Evolutionary conservation across 176 grass and related monocot genomes (phyloP).

Genomic region (Thinopyrum elongatum): DNA sequence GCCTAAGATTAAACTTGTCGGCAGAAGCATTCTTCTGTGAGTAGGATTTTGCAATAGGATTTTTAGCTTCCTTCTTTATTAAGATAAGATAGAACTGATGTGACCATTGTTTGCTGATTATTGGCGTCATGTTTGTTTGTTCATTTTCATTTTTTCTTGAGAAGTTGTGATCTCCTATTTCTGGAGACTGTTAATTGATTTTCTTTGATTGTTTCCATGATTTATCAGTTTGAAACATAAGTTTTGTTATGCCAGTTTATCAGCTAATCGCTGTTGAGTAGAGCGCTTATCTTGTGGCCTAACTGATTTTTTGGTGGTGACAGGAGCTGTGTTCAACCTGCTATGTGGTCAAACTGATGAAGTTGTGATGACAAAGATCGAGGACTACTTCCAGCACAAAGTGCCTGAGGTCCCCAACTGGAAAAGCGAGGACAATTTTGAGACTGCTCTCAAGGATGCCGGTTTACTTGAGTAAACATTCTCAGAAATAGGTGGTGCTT

Average conservation of each 20-base stretch:
- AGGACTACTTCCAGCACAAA: slow-evolving; percentile 68
- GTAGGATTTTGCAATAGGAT: not conserved
- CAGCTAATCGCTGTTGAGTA: not conserved
- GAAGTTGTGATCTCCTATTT: not conserved
- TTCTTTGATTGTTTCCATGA: not conserved
- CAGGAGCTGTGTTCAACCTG: slow-evolving; percentile 98
- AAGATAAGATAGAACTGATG: not conserved
- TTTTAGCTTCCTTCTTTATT: slow-evolving; percentile 1
- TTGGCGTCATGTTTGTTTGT: not conserved
- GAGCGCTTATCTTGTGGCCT: not conserved
- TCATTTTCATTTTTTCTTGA: not conserved
- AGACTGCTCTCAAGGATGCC: slow-evolving; percentile 83
- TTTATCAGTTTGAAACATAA: not conserved
- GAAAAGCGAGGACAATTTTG: slow-evolving; percentile 82
- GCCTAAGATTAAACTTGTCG: not conserved
- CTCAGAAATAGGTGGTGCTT: not conserved
- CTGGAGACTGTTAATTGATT: not conserved
- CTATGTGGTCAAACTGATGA: slow-evolving; percentile 63
- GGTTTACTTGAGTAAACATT: slow-evolving; percentile 54
- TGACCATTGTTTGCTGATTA: not conserved
- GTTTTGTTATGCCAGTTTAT: not conserved
- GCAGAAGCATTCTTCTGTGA: not conserved
- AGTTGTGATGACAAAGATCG: slow-evolving; percentile 84
- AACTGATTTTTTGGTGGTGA: slow-evolving; percentile 32
- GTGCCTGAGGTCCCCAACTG: slow-evolving; percentile 75